These are phyloP conservation scores for Elsinoe ampelina DNA, from an alignment of 2,329 filamentous ascomycete genomes.

Conservation along the genomic window DNA sequence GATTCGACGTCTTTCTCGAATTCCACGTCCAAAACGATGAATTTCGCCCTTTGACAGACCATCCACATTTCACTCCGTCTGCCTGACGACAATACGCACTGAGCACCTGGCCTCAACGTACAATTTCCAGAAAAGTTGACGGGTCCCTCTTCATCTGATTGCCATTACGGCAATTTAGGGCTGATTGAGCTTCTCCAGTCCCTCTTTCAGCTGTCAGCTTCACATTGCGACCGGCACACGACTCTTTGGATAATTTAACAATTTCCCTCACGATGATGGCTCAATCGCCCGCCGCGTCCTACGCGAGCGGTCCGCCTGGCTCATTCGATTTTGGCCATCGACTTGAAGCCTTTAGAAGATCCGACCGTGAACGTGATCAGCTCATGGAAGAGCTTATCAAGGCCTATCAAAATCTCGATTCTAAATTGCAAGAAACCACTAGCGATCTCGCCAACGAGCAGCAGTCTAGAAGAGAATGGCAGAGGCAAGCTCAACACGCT, in stretches of 20 bases:
- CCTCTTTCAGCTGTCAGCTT: neutral
- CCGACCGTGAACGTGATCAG: conserved; percentile 23
- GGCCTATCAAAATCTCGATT: conserved; percentile 26
- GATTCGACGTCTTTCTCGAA: neutral
- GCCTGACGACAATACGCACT: too few relatives aligned
- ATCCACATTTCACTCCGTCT: too few relatives aligned
- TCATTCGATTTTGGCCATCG: neutral
- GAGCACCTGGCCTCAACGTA: too few relatives aligned
- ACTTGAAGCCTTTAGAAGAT: conserved; percentile 26
- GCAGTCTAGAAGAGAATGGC: conserved; percentile 28
- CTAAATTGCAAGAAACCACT: conserved; percentile 25
- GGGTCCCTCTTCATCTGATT: neutral
- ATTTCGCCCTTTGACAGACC: neutral
- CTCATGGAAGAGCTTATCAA: conserved; percentile 22
- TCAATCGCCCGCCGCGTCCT: neutral
- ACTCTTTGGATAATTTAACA: neutral
- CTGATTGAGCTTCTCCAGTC: neutral
- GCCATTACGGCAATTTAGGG: neutral
- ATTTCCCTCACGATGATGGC: neutral
- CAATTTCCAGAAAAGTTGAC: neutral
- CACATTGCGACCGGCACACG: neutral
- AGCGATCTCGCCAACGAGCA: conserved; percentile 31
- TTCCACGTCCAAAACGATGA: neutral
- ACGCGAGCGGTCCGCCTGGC: neutral
- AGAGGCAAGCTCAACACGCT: conserved; percentile 20